Evolutionary conservation across 495 filamentous ascomycete genomes (phyloP), one percentile per base, ranked within the genome.

Genomic region (Apodospora peruviana): DNA sequence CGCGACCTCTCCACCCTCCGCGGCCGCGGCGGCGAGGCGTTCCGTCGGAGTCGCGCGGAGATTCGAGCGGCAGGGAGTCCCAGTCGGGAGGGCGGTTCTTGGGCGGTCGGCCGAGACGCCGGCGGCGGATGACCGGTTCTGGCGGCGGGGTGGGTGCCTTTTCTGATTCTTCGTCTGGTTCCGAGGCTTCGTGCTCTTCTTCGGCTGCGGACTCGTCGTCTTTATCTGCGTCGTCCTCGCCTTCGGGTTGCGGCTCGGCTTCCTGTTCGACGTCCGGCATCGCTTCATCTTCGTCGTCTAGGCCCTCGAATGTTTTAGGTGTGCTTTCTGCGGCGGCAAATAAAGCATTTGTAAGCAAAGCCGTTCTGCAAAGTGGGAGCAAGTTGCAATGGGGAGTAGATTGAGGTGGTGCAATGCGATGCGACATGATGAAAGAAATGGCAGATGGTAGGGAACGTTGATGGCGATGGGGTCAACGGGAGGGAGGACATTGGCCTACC

Each of bases 41-140:
- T 46, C 82, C 70, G 53, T 75, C 67, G 47, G 77, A 61, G 59
- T 80, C 75, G 29, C 74, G 72, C 18, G 81, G 81, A 0, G 64
- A 68, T 48, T 82, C 79, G 47, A 85, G 78, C 4, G 75, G 77
- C 29, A 71, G 48, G 4, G 66, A 62, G 61, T 88, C 81, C 82
- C 85, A 88, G 61, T 87, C 87, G 4, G 85, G 81, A 0, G 84
- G 85, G 20, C 80, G 78, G 57, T 88, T 89, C 76, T 90, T 91
- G 18, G 91, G 88, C 1, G 90, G 90, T 23, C 91, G 82, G 12
- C 91, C 91, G 2, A 90, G 78, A 37, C 91, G 86, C 52, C 87
- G 81, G 61, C 88, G 85, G 57, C 87, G 83, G 40, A 77, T 61
- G 25, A 79, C 67, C 14, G 64, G 83, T 73, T 70, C 82, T 70